These are phyloP conservation scores for Calonectria hongkongensis DNA, from an alignment of 2,329 filamentous ascomycete species.

Conservation along the genomic window DNA sequence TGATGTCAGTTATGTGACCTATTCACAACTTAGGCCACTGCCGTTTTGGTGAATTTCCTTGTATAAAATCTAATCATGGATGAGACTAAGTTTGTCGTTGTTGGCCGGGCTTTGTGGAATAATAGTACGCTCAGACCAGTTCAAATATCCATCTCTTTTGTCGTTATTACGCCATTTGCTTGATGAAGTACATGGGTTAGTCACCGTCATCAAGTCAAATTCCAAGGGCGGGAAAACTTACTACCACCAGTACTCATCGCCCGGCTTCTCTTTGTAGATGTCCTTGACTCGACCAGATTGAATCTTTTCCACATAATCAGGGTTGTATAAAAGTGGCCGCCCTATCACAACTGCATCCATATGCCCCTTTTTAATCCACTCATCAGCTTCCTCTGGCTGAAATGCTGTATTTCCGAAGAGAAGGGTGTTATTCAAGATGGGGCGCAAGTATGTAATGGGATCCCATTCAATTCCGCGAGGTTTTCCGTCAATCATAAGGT, in stretches of 20 bases:
- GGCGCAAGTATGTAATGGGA: background rate
- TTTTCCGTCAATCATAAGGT: background rate
- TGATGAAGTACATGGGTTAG: background rate
- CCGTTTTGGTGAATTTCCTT: no score
- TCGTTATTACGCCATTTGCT: background rate
- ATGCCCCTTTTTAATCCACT: background rate
- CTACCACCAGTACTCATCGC: background rate
- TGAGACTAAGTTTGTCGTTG: background rate
- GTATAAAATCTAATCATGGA: background rate
- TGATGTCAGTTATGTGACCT: no score
- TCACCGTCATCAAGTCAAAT: background rate
- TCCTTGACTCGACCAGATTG: background rate
- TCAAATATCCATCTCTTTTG: background rate
- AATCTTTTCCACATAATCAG: conserved; percentile 2
- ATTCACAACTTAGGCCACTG: no score
- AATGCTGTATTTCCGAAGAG: background rate
- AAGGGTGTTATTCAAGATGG: background rate
- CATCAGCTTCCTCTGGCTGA: background rate
- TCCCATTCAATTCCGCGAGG: background rate
- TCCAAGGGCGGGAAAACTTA: background rate
- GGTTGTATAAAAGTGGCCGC: background rate
- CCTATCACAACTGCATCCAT: background rate
- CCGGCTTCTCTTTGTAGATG: background rate
- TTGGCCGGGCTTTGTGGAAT: background rate
- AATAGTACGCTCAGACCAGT: background rate